Base-by-base conservation (phyloP, 495 filamentous ascomycete species). In the Pyrenopolyporus hunteri region DNA sequence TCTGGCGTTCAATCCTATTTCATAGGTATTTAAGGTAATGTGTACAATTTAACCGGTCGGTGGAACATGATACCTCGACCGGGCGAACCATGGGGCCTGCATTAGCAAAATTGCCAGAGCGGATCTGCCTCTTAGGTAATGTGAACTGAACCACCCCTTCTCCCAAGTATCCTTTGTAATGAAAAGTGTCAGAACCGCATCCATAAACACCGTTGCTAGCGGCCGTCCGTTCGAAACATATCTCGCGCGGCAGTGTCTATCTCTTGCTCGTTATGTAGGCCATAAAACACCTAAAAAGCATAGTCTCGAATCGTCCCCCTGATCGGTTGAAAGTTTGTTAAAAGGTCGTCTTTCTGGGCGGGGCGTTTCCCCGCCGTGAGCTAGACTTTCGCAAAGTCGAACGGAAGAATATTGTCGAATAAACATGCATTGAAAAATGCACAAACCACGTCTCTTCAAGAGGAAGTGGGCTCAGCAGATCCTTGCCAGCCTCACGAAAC, bases 401-500 rank as follows among this genome's bases (percentile, higher is more conserved):
- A 29, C 29, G 22, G 19, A 63, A 51, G 44, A 55, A 46, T 37
- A 43, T 49, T 28, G 19, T 57, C 9, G 25, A 55, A 45, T n/a
- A 17, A 39, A 5, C 2, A 17, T 56, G 31, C 52, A 52, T 36
- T n/a, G 0, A 17, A 2, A n/a, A 13, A 45, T 48, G 44, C 50
- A 37, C 19, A n/a, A n/a, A n/a, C n/a, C n/a, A n/a, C n/a, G n/a
- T n/a, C 19, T 19, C 9, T 25, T 31, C 28, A 56, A 31, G n/a
- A 17, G 32, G 35, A 44, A 47, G 43, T 9, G 19, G 33, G 23
- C 16, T 32, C 8, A 29, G 31, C n/a, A 51, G 2, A 46, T 23
- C 40, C 29, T 16, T 20, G 56, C 50, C 25, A 50, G 31, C 45
- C 62, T 71, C 59, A 67, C 61, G 66, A 70, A 1, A 83, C 77